Percentiles rank a stretch among this genome's conserved stretches.
Evolutionary conservation across 1,284 basidiomycete species (phyloP).

Genomic region (Microbotryomycetes sp.): DNA sequence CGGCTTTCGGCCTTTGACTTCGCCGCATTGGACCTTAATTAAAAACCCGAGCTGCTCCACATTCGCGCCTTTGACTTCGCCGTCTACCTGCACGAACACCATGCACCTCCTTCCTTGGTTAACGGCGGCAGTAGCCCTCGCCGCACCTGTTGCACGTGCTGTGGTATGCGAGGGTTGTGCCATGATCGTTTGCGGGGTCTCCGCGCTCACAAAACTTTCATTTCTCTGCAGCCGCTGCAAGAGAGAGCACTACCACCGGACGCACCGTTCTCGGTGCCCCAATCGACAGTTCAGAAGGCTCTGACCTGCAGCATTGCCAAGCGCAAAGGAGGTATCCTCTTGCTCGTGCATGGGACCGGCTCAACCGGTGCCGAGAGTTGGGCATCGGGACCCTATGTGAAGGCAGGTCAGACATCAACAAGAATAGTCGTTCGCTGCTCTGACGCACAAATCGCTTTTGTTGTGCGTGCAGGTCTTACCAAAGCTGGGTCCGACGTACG

Average conservation of each 20-base stretch:
- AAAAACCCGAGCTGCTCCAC: too few relatives aligned
- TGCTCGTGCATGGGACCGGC: slow-evolving; percentile 3
- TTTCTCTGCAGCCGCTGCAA: neutral
- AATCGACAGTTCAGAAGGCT: neutral
- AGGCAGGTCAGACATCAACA: neutral
- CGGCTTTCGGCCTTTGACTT: too few relatives aligned
- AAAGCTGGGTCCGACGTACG: neutral
- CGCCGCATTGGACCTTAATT: too few relatives aligned
- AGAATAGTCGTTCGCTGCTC: neutral
- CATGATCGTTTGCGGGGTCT: too few relatives aligned
- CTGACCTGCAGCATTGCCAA: neutral
- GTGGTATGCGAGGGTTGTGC: too few relatives aligned
- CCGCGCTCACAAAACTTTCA: too few relatives aligned
- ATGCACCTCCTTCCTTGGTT: too few relatives aligned
- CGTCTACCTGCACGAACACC: too few relatives aligned
- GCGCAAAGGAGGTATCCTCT: neutral
- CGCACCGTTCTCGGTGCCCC: neutral
- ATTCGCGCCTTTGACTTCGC: too few relatives aligned
- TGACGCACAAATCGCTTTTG: too few relatives aligned
- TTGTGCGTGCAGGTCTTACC: neutral
- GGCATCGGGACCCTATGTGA: neutral
- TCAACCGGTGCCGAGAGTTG: neutral
- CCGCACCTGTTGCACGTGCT: too few relatives aligned
- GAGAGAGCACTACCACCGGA: neutral
- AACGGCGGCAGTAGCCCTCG: too few relatives aligned